Evolutionary conservation across 169 alveolate genomes (phyloP), one percentile per base, ranked within the genome.

Genomic region (Eimeria acervulina): DNA sequence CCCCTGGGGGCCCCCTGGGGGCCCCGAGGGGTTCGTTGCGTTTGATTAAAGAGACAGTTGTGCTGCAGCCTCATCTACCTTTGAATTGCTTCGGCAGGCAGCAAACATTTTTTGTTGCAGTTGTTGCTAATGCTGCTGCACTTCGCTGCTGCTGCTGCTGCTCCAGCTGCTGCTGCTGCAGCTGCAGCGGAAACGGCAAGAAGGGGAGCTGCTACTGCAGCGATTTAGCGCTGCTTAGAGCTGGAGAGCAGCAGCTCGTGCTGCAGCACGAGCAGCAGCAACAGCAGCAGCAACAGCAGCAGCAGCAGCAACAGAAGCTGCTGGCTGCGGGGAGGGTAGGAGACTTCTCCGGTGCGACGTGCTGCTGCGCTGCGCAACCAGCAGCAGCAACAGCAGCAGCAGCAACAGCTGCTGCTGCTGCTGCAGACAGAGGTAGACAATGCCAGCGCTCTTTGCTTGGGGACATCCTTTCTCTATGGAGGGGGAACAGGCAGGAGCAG

Each of bases 121-220:
- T 31, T 17, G 21, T 72, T 6, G 84, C 13, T 13, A 38, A 72
- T 36, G 84, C 84, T 36, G 84, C 84, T 72, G 47, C 47, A 6
- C 40, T 36, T 21, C 19, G 13, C 26, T 72, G 40, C 52, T n/a
- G 84, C 47, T 72, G 84, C 84, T 36, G 52, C 84, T 8, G 84
- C 84, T 8, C 47, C 47, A n/a, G 84, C 84, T 13, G 78, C 74
- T 63, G n/a, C 74, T 15, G 74, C 74, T 15, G n/a, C 74, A 63
- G 74, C 74, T 15, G 74, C 74, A 63, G 74, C 74, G 19, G 74
- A 17, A 3, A n/a, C 74, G 19, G 74, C 74, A 63, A 63, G n/a
- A 63, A n/a, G 19, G 84, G 84, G 7, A 38, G 19, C 84, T 72
- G 84, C 47, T 15, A 12, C 40, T 72, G 84, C 84, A 31, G 28